Base-by-base conservation (phyloP, 768 basidiomycete genomes). In the Neoboletus brunneissimus region DNA sequence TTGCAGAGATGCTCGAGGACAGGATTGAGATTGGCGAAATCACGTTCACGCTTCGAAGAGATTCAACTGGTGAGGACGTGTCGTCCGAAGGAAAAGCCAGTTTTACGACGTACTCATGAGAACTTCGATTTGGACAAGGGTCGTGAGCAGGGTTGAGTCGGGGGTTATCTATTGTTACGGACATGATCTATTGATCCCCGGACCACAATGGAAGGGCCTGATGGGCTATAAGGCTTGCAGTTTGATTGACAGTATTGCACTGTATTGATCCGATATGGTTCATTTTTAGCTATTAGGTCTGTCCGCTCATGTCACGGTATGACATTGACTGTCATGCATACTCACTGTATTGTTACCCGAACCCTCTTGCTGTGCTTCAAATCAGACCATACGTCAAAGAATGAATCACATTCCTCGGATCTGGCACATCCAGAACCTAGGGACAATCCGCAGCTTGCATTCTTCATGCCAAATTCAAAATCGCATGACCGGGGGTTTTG, bases 11-110 rank as follows among this genome's bases (percentile, higher is more conserved):
- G 25, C 32, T 46, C 29, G 67, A 66, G 4, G 57, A 64, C 15
- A 42, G 54, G 46, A 51, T 66, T 9, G 58, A 46, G 25, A 64
- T 67, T 41, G 66, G 66, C 41, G 58, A 66, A 38, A 61, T 67
- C 53, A 68, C 50, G 15, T 67, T 67, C 42, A 25, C 57, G 34
- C 54, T 67, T 20, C 55, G 42, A 25, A 34, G 27, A 22, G 58
- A 52, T 13, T 9, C 11, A 20, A 47, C 44, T 34, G 47, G 48
- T 10, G 53, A 53, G 22, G 48, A 55, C 29, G 41, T 23, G 20
- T 47, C 51, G 34, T 57, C 47, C 0, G 44, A 27, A 16, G 47
- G 12, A 16, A 47, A 45, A n/a, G 35, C 12, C 18, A 51, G 40
- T 27, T 48, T 48, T 20, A 44, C 50, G 27, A 15, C 31, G 3